Evolutionary conservation across 208 protist species (phyloP), one percentile per base, ranked within the genome.

Genomic region (Leishmania tropica): DNA sequence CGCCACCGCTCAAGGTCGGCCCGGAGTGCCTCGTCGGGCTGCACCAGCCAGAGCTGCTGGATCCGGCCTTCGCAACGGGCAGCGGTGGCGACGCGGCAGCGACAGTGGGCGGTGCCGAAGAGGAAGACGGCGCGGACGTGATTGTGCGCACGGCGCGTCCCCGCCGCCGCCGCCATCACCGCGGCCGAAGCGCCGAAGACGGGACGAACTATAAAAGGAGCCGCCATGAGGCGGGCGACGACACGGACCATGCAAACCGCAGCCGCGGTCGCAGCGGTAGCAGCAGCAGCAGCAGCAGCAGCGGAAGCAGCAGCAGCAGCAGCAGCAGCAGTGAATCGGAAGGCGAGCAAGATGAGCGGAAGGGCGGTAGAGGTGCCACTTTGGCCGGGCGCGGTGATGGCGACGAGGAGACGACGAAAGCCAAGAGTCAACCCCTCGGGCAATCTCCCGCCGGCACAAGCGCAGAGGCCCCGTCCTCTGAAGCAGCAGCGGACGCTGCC

Each of bases 1-100:
- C 94, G 31, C 90, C 92, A 19, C 53, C 83, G 35, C 82, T 92
- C 31, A 62, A 62, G 3, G 84, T 72, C 48, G 94, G 92, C 0
- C 85, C 88, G 47, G 90, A 90, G 56, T 92, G 79, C 76, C 75
- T 96, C 54, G 60, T 68, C 13, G 71, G 64, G 3, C 45, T 85
- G 60, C 82, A 85, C 45, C 82, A 79, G 35, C 82, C 82, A 28
- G 82, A 81, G 64, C 54, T 79, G 35, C 31, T 78, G 19, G 40
- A 73, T 6, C 6, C 64, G 2, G 40, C 17, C 8, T 67, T 60
- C 10, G 54, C 48, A 60, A 3, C 68, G 1, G 28, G 35, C 1
- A 51, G 11, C 40, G 31, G 40, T 13, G 24, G 37, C 47, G 79
- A 67, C 31, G 51, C 64, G 15, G 76, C 35, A 35, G 53, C 56